Evolutionary conservation across 306 rosid species (phyloP), one percentile per base, ranked within the genome.

Genomic region (Sesbania bispinosa): DNA sequence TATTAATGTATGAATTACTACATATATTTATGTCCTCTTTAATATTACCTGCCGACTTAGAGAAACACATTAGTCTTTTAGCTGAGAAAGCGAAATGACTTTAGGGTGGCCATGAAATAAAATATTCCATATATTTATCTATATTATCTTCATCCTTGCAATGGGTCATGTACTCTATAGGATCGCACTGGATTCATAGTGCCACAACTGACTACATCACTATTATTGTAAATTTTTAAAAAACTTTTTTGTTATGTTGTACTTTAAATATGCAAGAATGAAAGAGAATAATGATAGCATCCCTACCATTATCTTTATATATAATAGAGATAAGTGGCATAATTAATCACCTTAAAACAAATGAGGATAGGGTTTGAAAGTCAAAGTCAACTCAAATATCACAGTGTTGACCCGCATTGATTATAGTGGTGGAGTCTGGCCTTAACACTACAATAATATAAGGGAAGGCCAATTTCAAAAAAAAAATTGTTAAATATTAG

Each of bases 151-250:
- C 71, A 20, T 73, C 11, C 61, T 50, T 57, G 21, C 16, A 38
- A 2, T 51, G 62, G 38, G 7, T 80, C 67, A 11, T 58, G 59
- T 43, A 16, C 20, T 57, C 39, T 16, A n/a, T n/a, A n/a, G n/a
- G n/a, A n/a, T n/a, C n/a, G n/a, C n/a, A n/a, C n/a, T n/a, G n/a
- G n/a, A n/a, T n/a, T n/a, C n/a, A 6, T 62, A 64, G 82, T 81
- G 82, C 78, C 61, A 32, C 71, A 64, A 70, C 59, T 43, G 63
- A 54, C 7, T 38, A 52, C 35, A 83, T 46, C 75, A 74, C 48
- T 55, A 74, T 53, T 19, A 6, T 66, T 47, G 46, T 48, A 4
- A 8, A 1, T 2, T 16, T 18, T 29, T 62, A 43, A 9, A 13
- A 43, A 1, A 3, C 21, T 62, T 52, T 13, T 69, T 0, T 0